phyloP scores from a whole-genome alignment of 176 grass and related monocot genomes.

The Luzula sylvatica region DNA sequence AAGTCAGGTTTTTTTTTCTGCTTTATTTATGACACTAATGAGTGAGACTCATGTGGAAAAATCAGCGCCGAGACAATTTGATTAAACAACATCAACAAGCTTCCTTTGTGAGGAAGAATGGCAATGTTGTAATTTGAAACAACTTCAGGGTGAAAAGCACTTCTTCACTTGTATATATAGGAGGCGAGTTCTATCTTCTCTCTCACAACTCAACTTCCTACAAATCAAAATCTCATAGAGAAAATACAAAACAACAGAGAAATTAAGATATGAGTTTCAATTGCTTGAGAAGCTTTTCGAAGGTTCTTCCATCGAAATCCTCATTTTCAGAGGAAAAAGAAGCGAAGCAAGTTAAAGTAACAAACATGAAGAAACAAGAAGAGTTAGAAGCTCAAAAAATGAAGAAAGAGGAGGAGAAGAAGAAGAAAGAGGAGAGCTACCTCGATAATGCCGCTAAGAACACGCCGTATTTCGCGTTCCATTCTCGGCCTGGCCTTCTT shows the following conservation, averaged over 20 bases:
- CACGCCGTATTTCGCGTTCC: slow-evolving; percentile 14
- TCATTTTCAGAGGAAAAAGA: neutral
- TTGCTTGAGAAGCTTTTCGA: slow-evolving; percentile 5
- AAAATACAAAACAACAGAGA: too few relatives aligned
- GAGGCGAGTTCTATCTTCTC: too few relatives aligned
- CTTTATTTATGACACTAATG: too few relatives aligned
- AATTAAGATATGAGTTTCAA: neutral
- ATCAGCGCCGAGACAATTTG: neutral
- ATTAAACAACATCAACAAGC: too few relatives aligned
- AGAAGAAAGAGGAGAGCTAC: slow-evolving; percentile 7
- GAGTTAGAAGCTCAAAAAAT: neutral
- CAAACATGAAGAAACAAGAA: neutral
- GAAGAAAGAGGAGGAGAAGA: too few relatives aligned
- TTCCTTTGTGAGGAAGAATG: too few relatives aligned
- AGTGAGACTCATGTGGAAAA: too few relatives aligned
- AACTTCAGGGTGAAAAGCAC: too few relatives aligned
- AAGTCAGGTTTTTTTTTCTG: too few relatives aligned
- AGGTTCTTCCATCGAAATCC: slow-evolving; percentile 9
- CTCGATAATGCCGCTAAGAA: neutral
- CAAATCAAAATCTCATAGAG: neutral
- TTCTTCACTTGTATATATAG: too few relatives aligned
- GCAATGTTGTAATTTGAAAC: too few relatives aligned
- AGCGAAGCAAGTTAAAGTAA: slow-evolving; percentile 1
- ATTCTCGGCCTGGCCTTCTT: slow-evolving; percentile 4
- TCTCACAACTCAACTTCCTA: too few relatives aligned